phyloP scores from a whole-genome alignment of 2,329 filamentous ascomycete genomes.

The Penicillium janthinellum region DNA sequence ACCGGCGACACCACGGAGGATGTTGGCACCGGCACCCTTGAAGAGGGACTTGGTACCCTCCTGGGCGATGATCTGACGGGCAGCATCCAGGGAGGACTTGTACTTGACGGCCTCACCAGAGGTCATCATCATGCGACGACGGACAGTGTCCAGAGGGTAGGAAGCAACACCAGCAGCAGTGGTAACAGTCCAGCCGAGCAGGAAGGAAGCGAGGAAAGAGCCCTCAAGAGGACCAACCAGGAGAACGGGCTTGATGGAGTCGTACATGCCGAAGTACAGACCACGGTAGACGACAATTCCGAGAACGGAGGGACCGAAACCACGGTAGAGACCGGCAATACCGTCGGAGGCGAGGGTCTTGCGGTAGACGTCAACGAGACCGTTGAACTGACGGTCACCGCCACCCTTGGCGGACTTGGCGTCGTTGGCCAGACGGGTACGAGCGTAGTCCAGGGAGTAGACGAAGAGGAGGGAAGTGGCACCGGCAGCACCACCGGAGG shows the following conservation, averaged over 20 bases:
- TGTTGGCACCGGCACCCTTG: conserved; percentile 99
- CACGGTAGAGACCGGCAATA: conserved; percentile 99
- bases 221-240: conserved; percentile 88
- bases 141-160: conserved; percentile 99
- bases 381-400: conserved; percentile 99
- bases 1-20: conserved; percentile 99
- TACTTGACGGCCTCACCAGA: conserved; percentile 97
- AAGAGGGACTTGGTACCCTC: conserved; percentile 99
- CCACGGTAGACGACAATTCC: conserved; percentile 99
- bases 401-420: conserved; percentile 94
- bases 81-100: conserved; percentile 93
- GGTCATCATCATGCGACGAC: conserved; percentile 99
- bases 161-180: conserved; percentile 99
- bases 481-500: conserved; percentile 99
- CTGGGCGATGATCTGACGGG: conserved; percentile 90
- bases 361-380: conserved; percentile 98
- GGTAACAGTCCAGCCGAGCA: conserved; percentile 98
- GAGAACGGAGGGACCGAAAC: conserved; percentile 98
- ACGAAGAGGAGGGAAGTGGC: conserved; percentile 99
- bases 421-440: conserved; percentile 99
- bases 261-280: conserved; percentile 99
- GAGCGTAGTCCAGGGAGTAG: conserved; percentile 99
- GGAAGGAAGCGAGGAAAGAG: conserved; percentile 99
- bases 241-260: conserved; percentile 99
- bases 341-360: conserved; percentile 99